A percentile compares a stretch with the other conserved stretches of the same genome.
Conservation (phyloP, 805 yeast genomes). For the Nakazawaea ernobii region DNA sequence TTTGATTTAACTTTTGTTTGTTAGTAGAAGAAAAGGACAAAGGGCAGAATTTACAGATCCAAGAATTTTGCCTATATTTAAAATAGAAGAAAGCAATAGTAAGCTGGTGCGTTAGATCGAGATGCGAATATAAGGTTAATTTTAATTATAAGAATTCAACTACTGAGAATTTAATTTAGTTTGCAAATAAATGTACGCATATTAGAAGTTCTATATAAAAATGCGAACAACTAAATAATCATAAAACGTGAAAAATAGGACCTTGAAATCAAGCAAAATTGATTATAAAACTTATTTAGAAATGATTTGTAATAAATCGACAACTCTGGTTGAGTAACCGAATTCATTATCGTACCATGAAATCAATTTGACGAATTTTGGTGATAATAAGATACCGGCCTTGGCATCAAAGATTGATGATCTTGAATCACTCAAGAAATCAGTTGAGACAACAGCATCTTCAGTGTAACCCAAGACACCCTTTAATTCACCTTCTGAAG, state of each 20-base stretch:
- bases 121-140: too few relatives aligned
- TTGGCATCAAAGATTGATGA: conserved; percentile 87
- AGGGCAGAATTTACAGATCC: too few relatives aligned
- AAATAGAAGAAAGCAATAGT: too few relatives aligned
- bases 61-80: too few relatives aligned
- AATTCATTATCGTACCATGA: conserved; percentile 96
- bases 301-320: conserved; percentile 78
- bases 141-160: too few relatives aligned
- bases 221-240: neutral
- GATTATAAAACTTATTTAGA: conserved; percentile 37
- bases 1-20: too few relatives aligned
- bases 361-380: conserved; percentile 84
- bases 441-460: conserved; percentile 88
- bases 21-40: too few relatives aligned
- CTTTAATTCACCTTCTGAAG: conserved; percentile 71
- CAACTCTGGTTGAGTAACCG: conserved; percentile 96
- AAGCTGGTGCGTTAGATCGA: too few relatives aligned
- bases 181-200: too few relatives aligned
- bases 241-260: neutral
- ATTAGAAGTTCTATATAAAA: neutral
- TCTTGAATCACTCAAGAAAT: conserved; percentile 78
- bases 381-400: conserved; percentile 86
- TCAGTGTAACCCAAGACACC: conserved; percentile 88
- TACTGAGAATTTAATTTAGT: too few relatives aligned
- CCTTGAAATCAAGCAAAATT: neutral